A percentile compares a stretch with the other conserved stretches of the same genome.
Evolutionary conservation across 2,329 filamentous ascomycete genomes (phyloP).

Genomic region (Paraconiothyrium brasiliense): DNA sequence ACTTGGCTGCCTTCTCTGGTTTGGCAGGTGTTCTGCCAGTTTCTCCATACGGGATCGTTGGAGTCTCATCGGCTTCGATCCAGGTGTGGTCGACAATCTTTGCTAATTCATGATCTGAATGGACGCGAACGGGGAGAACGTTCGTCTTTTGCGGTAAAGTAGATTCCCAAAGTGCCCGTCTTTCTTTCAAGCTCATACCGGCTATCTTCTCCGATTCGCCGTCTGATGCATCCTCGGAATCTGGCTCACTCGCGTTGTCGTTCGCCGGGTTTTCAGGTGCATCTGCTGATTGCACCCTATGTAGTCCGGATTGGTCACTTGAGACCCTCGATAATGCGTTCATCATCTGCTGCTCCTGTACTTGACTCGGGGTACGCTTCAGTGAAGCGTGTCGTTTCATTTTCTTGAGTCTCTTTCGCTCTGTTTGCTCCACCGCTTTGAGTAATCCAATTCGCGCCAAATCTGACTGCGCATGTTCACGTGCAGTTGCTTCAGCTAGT

Average conservation of each 20-base stretch:
- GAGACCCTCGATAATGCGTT: neutral
- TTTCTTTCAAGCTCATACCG: slow-evolving; percentile 6
- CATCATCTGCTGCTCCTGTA: slow-evolving; percentile 15
- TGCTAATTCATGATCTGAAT: neutral
- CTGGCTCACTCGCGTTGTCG: neutral
- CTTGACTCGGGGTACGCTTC: slow-evolving; percentile 26
- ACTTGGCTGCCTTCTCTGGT: neutral
- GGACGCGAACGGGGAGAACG: neutral
- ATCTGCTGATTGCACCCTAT: neutral
- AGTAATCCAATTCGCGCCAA: slow-evolving; percentile 21
- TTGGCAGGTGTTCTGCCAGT: neutral
- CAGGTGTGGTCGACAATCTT: slow-evolving; percentile 2
- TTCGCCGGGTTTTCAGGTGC: neutral
- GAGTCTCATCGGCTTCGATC: slow-evolving; percentile 7
- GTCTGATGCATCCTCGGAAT: neutral
- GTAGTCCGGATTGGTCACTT: neutral
- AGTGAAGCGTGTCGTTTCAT: slow-evolving; percentile 28
- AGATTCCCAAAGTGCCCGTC: slow-evolving; percentile 12
- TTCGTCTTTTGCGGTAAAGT: neutral
- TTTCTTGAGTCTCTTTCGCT: slow-evolving; percentile 25
- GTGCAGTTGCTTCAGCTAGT: neutral
- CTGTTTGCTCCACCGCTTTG: slow-evolving; percentile 22
- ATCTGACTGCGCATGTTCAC: slow-evolving; percentile 6
- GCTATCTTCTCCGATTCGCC: neutral
- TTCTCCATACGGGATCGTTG: neutral